Evolutionary conservation across 176 grass and related monocot genomes (phyloP).

Genomic region (Avena insularis): DNA sequence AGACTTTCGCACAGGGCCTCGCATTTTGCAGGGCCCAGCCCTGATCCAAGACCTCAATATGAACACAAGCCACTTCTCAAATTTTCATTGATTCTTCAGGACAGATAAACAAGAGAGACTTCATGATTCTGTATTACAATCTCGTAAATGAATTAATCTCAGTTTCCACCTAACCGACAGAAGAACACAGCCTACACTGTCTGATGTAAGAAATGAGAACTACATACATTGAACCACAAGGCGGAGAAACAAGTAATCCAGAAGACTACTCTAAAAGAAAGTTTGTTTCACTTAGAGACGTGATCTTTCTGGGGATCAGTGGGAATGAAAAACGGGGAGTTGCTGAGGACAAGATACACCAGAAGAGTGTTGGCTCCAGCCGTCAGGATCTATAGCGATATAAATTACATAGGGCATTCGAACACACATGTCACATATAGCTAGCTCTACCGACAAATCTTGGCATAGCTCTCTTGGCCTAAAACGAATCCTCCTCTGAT

Average conservation of each 20-base stretch:
- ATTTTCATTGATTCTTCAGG: background rate
- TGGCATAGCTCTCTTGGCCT: too few relatives aligned
- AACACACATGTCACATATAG: too few relatives aligned
- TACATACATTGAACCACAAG: background rate
- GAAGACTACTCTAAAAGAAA: constrained; percentile 9
- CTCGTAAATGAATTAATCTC: constrained; percentile 39
- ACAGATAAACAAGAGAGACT: too few relatives aligned
- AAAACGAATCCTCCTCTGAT: background rate
- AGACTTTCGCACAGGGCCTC: too few relatives aligned
- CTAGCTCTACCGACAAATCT: too few relatives aligned
- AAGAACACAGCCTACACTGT: background rate
- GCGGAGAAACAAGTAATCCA: constrained; percentile 3
- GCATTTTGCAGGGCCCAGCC: too few relatives aligned
- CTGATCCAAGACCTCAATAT: background rate
- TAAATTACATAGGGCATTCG: too few relatives aligned
- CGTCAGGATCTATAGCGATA: constrained; percentile 33
- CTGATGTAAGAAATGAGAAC: too few relatives aligned
- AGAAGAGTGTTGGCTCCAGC: constrained; percentile 44
- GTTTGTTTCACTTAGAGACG: constrained; percentile 49
- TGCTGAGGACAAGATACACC: constrained; percentile 57
- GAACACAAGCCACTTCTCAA: background rate
- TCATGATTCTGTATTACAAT: too few relatives aligned
- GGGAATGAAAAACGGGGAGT: constrained; percentile 77
- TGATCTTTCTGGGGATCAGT: constrained; percentile 68
- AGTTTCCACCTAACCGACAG: background rate